phyloP scores from a whole-genome alignment of 2,329 filamentous ascomycete species.

The Diaporthe sp. region DNA sequence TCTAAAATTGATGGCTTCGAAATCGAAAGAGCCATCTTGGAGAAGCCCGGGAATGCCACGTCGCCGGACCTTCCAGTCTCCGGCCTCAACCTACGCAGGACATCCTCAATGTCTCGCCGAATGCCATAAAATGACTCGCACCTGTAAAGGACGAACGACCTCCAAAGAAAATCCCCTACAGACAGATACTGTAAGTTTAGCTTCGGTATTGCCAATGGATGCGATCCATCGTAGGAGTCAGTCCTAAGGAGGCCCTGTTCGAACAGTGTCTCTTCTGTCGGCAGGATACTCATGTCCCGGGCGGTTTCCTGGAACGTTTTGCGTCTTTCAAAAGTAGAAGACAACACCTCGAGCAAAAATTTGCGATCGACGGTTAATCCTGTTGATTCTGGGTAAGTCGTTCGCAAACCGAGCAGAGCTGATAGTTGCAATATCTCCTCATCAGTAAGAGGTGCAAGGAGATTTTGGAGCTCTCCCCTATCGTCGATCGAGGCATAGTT shows the following conservation, averaged over 20 bases:
- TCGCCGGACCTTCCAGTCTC: constrained; percentile 74
- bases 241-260: constrained; percentile 84
- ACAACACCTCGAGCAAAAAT: constrained; percentile 79
- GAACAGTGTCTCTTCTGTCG: constrained; percentile 86
- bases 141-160: constrained; percentile 89
- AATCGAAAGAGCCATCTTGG: constrained; percentile 92
- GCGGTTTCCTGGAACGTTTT: constrained; percentile 87
- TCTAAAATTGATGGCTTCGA: constrained; percentile 89
- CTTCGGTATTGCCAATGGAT: constrained; percentile 91
- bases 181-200: constrained; percentile 96
- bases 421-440: constrained; percentile 80
- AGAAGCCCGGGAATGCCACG: constrained; percentile 84
- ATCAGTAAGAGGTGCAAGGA: constrained; percentile 81
- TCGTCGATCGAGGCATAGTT: constrained; percentile 93
- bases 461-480: constrained; percentile 80
- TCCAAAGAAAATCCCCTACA: constrained; percentile 96
- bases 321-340: constrained; percentile 81
- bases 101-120: constrained; percentile 88
- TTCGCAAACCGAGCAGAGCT: constrained; percentile 81
- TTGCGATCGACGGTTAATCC: constrained; percentile 74
- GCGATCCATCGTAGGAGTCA: constrained; percentile 88
- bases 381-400: constrained; percentile 81
- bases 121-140: constrained; percentile 96
- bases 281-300: constrained; percentile 79
- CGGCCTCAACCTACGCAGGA: constrained; percentile 84